Conservation (phyloP, 306 rosid species). For the Malus fusca region DNA sequence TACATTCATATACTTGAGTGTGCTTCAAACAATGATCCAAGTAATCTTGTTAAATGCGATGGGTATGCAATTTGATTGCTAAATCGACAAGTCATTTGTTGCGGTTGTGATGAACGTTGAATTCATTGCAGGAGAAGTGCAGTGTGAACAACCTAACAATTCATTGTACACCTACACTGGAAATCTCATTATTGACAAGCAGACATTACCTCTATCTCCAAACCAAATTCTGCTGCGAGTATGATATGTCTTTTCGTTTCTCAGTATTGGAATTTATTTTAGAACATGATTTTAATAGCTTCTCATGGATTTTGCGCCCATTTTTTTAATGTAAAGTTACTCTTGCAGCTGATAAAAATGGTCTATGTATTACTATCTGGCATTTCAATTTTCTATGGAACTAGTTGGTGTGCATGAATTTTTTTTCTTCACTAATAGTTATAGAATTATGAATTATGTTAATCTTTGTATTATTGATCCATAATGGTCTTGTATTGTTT, state of each 20-base stretch:
- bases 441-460: not conserved
- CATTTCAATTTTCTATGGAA: not conserved
- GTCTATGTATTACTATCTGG: not conserved
- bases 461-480: not conserved
- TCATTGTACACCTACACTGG: slow-evolving; percentile 91
- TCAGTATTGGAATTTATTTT: slow-evolving; percentile 2
- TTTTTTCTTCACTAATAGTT: not conserved
- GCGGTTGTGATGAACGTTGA: slow-evolving; percentile 3
- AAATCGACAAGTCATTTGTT: not conserved
- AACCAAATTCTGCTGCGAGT: slow-evolving; percentile 80
- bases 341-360: not conserved
- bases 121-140: slow-evolving; percentile 75
- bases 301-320: not conserved
- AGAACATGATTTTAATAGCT: not conserved
- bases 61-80: not conserved
- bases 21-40: not conserved
- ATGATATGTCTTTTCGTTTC: slow-evolving; percentile 23
- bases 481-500: slow-evolving; percentile 1
- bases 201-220: slow-evolving; percentile 77
- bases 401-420: not conserved
- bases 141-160: slow-evolving; percentile 95
- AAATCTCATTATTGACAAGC: slow-evolving; percentile 69
- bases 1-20: not conserved
- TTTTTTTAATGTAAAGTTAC: not conserved
- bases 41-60: not conserved